Evolutionary conservation across 2,329 filamentous ascomycete genomes (phyloP).

Genomic region (Colletotrichum magnum): DNA sequence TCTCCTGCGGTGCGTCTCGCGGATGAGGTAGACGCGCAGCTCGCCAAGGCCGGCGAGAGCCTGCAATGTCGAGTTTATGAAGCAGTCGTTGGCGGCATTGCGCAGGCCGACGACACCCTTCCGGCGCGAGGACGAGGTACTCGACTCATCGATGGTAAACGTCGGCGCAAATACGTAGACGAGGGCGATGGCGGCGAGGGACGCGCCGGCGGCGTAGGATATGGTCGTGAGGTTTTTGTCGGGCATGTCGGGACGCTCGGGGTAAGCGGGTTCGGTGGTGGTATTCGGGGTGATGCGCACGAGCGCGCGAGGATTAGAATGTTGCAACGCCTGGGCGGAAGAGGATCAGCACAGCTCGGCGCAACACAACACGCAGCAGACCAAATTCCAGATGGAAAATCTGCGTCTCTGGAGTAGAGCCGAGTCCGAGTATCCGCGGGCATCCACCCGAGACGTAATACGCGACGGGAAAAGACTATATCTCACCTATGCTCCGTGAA

Average conservation of each 20-base stretch:
- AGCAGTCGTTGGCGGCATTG: constrained; percentile 96
- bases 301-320: constrained; percentile 7
- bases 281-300: constrained; percentile 18
- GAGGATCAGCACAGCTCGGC: constrained; percentile 2
- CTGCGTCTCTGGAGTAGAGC: no score
- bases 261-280: constrained; percentile 5
- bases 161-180: constrained; percentile 99
- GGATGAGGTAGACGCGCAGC: constrained; percentile 90
- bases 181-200: constrained; percentile 92
- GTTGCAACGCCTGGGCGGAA: constrained; percentile 9
- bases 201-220: constrained; percentile 95
- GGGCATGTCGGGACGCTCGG: constrained; percentile 69
- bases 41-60: constrained; percentile 92
- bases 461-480: no score
- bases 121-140: constrained; percentile 78
- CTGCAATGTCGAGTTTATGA: constrained; percentile 97
- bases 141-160: constrained; percentile 91
- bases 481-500: constrained; percentile 24
- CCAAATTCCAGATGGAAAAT: no score
- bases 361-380: not conserved
- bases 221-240: constrained; percentile 87
- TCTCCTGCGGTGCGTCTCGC: constrained; percentile 87
- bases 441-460: no score
- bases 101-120: constrained; percentile 89
- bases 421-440: no score